A percentile compares a stretch with the other conserved stretches of the same genome.
Evolutionary conservation across 805 yeast genomes (phyloP).

Genomic region (Ogataea thermomethanolica): DNA sequence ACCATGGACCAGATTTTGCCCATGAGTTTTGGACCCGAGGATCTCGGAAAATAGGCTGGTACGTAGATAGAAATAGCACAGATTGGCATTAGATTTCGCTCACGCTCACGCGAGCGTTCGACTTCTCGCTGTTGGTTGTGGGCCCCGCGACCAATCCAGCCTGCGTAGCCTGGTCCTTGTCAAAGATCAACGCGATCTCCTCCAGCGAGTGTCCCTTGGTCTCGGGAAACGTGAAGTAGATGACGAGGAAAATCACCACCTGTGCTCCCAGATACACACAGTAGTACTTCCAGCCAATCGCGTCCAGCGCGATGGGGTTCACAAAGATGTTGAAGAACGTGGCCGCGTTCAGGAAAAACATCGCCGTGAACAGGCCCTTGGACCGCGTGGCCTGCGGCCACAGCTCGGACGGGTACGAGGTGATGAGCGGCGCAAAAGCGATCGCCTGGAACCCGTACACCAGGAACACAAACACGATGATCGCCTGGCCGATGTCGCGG

Average conservation of each 20-base stretch:
- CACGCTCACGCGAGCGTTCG: slow-evolving; percentile 1
- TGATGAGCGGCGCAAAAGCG: slow-evolving; percentile 45
- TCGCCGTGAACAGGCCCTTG: slow-evolving; percentile 17
- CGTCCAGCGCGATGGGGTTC: slow-evolving; percentile 36
- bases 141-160: slow-evolving; percentile 9
- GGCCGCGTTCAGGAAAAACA: slow-evolving; percentile 15
- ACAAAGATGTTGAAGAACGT: slow-evolving; percentile 34
- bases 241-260: slow-evolving; percentile 20
- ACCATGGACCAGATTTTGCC: slow-evolving; percentile 70
- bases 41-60: slow-evolving; percentile 31
- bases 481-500: slow-evolving; percentile 44
- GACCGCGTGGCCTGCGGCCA: slow-evolving; percentile 27
- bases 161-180: slow-evolving; percentile 37
- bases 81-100: neutral
- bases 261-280: slow-evolving; percentile 34
- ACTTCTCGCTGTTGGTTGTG: neutral
- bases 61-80: too few species aligned
- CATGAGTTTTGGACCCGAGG: slow-evolving; percentile 81
- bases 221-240: slow-evolving; percentile 49
- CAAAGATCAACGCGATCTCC: slow-evolving; percentile 53
- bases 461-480: slow-evolving; percentile 50
- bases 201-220: slow-evolving; percentile 62
- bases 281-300: slow-evolving; percentile 36
- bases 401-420: slow-evolving; percentile 44
- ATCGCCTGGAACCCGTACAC: slow-evolving; percentile 41